Percentiles rank a stretch among this genome's conserved stretches.
Conservation (phyloP, 2,329 filamentous ascomycete genomes). For the Penicillium sp. region DNA sequence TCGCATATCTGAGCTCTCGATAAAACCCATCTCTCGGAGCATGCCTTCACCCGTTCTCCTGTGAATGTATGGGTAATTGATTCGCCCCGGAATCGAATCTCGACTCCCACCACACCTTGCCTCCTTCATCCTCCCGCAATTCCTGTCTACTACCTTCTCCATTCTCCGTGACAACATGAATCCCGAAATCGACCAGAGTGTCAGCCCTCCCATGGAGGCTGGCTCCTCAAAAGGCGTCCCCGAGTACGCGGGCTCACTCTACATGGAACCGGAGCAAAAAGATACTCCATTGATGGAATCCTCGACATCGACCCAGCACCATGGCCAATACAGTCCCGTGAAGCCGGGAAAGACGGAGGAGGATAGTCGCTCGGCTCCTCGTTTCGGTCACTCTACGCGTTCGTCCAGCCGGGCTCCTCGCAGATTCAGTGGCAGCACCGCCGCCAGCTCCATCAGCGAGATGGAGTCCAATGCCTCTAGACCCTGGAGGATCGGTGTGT, state of each 20-base stretch:
- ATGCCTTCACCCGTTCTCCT: background rate
- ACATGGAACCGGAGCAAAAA: slow-evolving; percentile 13
- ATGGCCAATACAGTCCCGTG: slow-evolving; percentile 11
- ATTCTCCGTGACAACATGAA: slow-evolving; percentile 18
- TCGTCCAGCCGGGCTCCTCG: slow-evolving; percentile 68
- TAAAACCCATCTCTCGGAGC: background rate
- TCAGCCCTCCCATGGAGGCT: slow-evolving; percentile 33
- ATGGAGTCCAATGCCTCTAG: slow-evolving; percentile 47
- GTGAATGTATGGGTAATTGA: background rate
- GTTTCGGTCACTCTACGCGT: slow-evolving; percentile 32
- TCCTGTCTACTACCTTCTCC: slow-evolving; percentile 2
- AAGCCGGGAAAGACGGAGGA: slow-evolving; percentile 20
- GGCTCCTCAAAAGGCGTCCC: slow-evolving; percentile 31
- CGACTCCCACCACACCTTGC: background rate
- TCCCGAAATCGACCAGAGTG: slow-evolving; percentile 18
- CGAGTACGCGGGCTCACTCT: slow-evolving; percentile 16
- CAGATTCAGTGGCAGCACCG: slow-evolving; percentile 75
- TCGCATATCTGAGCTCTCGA: background rate
- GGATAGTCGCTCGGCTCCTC: slow-evolving; percentile 36
- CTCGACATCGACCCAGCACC: slow-evolving; percentile 8
- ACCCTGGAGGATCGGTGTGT: slow-evolving; percentile 77
- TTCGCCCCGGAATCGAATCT: background rate
- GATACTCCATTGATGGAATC: slow-evolving; percentile 8
- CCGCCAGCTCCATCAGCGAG: slow-evolving; percentile 70
- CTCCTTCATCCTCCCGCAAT: slow-evolving; percentile 2